Evolutionary conservation across 805 yeast genomes (phyloP).

Genomic region (Starmerella sp.): DNA sequence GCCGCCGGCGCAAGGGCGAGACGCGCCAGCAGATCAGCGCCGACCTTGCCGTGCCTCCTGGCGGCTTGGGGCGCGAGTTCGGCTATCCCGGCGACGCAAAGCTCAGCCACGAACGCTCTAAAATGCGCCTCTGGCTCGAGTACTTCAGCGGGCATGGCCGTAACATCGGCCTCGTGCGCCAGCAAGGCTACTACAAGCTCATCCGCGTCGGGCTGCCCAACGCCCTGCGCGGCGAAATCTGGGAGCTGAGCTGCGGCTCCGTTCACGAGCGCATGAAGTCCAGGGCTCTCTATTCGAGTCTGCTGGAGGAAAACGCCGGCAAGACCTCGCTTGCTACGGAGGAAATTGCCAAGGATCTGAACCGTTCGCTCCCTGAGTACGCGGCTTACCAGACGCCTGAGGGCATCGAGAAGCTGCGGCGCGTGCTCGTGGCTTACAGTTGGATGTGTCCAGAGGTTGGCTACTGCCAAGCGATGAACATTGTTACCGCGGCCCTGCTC

Average conservation of each 20-base stretch:
- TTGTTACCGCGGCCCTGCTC: slow-evolving; percentile 44
- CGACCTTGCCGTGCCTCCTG: slow-evolving; percentile 41
- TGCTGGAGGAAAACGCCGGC: slow-evolving; percentile 52
- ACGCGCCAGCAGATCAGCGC: slow-evolving; percentile 19
- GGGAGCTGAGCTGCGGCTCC: slow-evolving; percentile 89
- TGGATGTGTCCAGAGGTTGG: slow-evolving; percentile 98
- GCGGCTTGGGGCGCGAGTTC: slow-evolving; percentile 77
- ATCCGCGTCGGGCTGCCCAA: slow-evolving; percentile 92
- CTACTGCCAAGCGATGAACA: slow-evolving; percentile 98
- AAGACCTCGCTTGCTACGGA: slow-evolving; percentile 75
- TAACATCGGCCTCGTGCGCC: slow-evolving; percentile 62
- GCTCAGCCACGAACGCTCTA: slow-evolving; percentile 65
- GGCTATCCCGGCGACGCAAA: slow-evolving; percentile 85
- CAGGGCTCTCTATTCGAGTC: slow-evolving; percentile 44
- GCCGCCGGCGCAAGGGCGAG: slow-evolving; percentile 34
- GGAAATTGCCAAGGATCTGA: slow-evolving; percentile 91
- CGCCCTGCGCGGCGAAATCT: slow-evolving; percentile 83
- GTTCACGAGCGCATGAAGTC: slow-evolving; percentile 59
- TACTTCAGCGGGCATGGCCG: slow-evolving; percentile 76
- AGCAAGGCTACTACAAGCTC: slow-evolving; percentile 67
- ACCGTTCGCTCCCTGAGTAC: slow-evolving; percentile 90
- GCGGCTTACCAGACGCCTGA: slow-evolving; percentile 81
- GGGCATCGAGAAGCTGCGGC: slow-evolving; percentile 73
- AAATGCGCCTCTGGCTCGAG: slow-evolving; percentile 89
- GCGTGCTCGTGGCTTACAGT: slow-evolving; percentile 86